Evolutionary conservation across 1,284 basidiomycete genomes (phyloP), one percentile per base, ranked within the genome.

Genomic region (Cystobasidium slooffiae): DNA sequence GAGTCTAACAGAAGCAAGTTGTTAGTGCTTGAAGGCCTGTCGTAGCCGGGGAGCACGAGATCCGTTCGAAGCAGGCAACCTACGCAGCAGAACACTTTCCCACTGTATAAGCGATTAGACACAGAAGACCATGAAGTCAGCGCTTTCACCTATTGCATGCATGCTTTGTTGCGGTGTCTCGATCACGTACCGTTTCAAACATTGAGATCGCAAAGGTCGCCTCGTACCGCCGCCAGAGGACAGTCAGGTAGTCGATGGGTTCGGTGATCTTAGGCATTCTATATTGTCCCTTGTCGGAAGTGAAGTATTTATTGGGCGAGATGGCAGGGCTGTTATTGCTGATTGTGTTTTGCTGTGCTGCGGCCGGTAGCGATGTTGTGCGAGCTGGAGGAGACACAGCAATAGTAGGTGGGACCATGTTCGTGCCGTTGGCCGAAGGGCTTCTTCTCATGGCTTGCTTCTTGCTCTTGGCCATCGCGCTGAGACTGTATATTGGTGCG

Each of bases 151-250:
- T 12, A 10, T 39, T 14, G 22, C 20, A 7, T 10, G 1, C 16
- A 43, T 18, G 24, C 51, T 55, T 18, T 53, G 9, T 59, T 16
- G 39, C 43, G 18, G 0, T 18, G 12, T 31, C 39, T 31, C 24
- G 53, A 66, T 43, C 66, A 64, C 75, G 58, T 49, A 69, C 75
- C 44, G 75, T 67, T 55, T 75, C 75, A 31, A 75, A 59, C 75
- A 75, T 75, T 37, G 69, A 72, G 12, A 72, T 72, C 4, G 75
- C 75, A 52, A 75, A 75, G 7, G 63, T 72, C 0, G 63, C 69
- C 64, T 75, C 75, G 49, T 75, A 75, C 37, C 61, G 65, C 24
- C 58, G 22, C 75, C 75, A 75, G 37, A 49, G 41, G 3, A 63
- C 55, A 8, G 39, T 46, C 8, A 65, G 52, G 24, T 59, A 73